These are phyloP conservation scores for Lepiota brunneoincarnata DNA, from an alignment of 768 basidiomycete genomes.

Conservation along the genomic window DNA sequence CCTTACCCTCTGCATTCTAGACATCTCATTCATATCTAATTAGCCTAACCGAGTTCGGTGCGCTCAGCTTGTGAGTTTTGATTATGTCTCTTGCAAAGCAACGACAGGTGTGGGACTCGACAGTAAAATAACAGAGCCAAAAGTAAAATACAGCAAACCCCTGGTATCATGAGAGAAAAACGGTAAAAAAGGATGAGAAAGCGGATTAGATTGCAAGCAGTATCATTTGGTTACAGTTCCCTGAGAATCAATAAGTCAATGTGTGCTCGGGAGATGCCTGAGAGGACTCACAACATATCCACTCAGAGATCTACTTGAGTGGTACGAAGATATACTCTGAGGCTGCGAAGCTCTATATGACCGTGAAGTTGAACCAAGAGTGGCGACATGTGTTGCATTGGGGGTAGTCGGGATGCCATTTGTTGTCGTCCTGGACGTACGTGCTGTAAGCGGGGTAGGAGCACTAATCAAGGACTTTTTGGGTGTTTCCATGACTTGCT, in stretches of 20 bases:
- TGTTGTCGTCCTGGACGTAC: constrained; percentile 55
- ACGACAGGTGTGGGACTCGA: constrained; percentile 32
- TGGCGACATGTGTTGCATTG: constrained; percentile 50
- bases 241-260: constrained; percentile 20
- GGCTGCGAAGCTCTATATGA: constrained; percentile 67
- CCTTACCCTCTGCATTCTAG: neutral
- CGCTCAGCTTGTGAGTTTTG: neutral
- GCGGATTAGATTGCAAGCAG: constrained; percentile 13
- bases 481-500: constrained; percentile 62
- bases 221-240: constrained; percentile 39
- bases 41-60: neutral
- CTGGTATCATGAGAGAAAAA: constrained; percentile 13
- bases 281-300: constrained; percentile 59
- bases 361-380: constrained; percentile 62
- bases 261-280: constrained; percentile 11
- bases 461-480: constrained; percentile 91
- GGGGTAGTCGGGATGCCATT: constrained; percentile 59
- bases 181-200: constrained; percentile 5
- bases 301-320: constrained; percentile 72
- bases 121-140: constrained; percentile 15
- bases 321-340: constrained; percentile 69
- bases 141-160: constrained; percentile 30
- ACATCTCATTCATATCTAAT: neutral
- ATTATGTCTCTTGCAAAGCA: constrained; percentile 32
- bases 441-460: constrained; percentile 83